Percentiles rank a stretch among this genome's conserved stretches.
These are phyloP conservation scores for Ogataea glucozyma DNA, from an alignment of 805 yeast genomes.

Conservation along the genomic window DNA sequence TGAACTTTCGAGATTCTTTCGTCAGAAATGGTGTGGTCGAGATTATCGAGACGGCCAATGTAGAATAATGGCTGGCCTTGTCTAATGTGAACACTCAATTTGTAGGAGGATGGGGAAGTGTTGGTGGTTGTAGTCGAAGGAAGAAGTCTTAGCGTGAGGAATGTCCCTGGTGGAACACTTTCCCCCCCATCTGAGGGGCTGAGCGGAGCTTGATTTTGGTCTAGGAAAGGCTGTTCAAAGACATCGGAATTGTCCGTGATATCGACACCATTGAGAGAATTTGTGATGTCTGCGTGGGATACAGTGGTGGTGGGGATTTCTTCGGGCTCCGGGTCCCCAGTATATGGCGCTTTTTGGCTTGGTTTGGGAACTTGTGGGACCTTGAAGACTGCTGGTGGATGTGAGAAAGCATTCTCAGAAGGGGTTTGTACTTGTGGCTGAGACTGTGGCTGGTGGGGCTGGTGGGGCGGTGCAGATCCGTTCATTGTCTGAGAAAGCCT, in stretches of 20 bases:
- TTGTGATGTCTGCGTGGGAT: constrained; percentile 8
- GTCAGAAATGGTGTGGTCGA: constrained; percentile 65
- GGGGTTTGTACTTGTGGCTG: neutral
- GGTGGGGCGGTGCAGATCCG: neutral
- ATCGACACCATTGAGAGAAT: constrained; percentile 8
- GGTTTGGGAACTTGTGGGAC: constrained; percentile 27
- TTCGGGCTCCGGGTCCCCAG: constrained; percentile 10
- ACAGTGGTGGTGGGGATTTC: neutral
- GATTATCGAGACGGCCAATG: constrained; percentile 70
- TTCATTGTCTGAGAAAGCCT: constrained; percentile 32
- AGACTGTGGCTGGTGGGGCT: neutral
- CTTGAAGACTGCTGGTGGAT: constrained; percentile 19
- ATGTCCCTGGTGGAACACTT: constrained; percentile 55
- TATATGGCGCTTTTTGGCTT: constrained; percentile 24
- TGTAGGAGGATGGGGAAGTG: too few species aligned
- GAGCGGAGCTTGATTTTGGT: too few species aligned
- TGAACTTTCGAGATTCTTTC: constrained; percentile 82
- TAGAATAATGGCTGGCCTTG: constrained; percentile 68
- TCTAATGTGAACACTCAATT: constrained; percentile 49
- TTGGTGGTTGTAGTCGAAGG: constrained; percentile 15
- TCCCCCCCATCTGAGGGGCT: constrained; percentile 10
- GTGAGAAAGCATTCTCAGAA: constrained; percentile 2
- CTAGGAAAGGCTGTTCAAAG: neutral
- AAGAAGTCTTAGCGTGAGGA: constrained; percentile 60
- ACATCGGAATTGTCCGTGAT: constrained; percentile 4